Base-by-base conservation (phyloP, 768 basidiomycete genomes). In the Russula earlei region DNA sequence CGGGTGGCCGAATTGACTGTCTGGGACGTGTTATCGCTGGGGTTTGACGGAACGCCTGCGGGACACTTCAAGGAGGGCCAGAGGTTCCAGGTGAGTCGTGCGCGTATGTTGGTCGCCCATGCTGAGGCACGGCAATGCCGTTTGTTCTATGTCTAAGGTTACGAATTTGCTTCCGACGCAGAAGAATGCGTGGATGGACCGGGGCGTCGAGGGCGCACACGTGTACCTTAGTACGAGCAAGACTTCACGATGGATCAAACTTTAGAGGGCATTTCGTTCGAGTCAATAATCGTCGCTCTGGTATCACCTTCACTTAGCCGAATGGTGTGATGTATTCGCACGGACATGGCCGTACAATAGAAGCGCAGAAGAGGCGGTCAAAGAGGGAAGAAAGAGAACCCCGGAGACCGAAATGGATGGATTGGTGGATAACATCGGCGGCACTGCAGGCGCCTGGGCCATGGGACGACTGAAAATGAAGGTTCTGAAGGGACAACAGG, bases 161-260 rank as follows among this genome's bases (percentile, higher is more conserved):
- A 85, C 85, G 19, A 91, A 90, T 65, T 62, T 92, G 53, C 66
- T 79, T 25, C 91, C 91, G 6, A 81, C 77, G 17, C 81, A 87
- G 34, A 71, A 69, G 6, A 78, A 73, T 4, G 79, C 87, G 17
- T 91, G 91, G 89, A 85, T 85, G 79, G 76, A 74, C 38, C 68
- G 64, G 2, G 11, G 65, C n/a, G 55, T 72, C 48, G 77, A 77
- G 15, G 73, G 71, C 11, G 76, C 81, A 11, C 82, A 87, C 64
- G 76, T 92, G 2, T 90, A 81, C 67, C 68, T 95, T 57, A 74
- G 76, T 56, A 86, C 88, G 4, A 74, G 79, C 57, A 75, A 80
- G 47, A 78, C 82, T 59, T 80, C 89, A 8, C 73, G 77, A 60
- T 87, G 84, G 85, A 81, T 71, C 50, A 72, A 67, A 56, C 54